Base-by-base conservation (phyloP, 768 basidiomycete species). In the Auricularia auricula-judae region DNA sequence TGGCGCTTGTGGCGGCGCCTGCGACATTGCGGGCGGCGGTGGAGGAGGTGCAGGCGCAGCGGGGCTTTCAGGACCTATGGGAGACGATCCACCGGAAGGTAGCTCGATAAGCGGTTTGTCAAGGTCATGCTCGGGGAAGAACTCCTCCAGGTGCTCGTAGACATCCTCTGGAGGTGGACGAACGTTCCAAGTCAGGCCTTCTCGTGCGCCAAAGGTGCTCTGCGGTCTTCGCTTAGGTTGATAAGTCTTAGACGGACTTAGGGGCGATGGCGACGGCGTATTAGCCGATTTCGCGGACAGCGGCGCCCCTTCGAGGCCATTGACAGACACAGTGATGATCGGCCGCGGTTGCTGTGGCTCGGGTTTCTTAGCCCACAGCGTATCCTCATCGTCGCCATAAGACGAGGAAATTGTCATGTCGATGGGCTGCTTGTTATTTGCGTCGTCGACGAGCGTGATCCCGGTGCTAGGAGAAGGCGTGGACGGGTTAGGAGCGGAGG, bases 91-190 rank as follows among this genome's bases (percentile, higher is more conserved):
- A 10, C 91, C 88, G 3, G 86, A 89, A 11, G 68, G 65, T 47
- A 80, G 82, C 69, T 98, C 96, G 63, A 98, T 90, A 67, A 98
- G 88, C 1, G 95, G 94, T 72, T 93, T 90, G 74, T 98, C 97
- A 60, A 98, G 84, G 71, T 98, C 94, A 72, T 97, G 91, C 68
- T 89, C 87, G 0, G 96, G 95, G 81, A 99, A 99, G 79, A 92
- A 98, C 66, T 89, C 86, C 69, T 98, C 92, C 7, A 99, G 81
- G 64, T 90, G 86, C 53, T 98, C 89, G 72, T 93, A 93, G 54
- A 99, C 89, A 68, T 91, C 89, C 76, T 98, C 97, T 0, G 94
- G 86, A 56, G 87, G 85, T 35, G 95, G 95, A 70, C 94, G 90
- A 66, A 88, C 86, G 43, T 91, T 89, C 94, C 93, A 97, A 23